phyloP scores from a whole-genome alignment of 768 basidiomycete genomes.

The Suillus ampliporus region DNA sequence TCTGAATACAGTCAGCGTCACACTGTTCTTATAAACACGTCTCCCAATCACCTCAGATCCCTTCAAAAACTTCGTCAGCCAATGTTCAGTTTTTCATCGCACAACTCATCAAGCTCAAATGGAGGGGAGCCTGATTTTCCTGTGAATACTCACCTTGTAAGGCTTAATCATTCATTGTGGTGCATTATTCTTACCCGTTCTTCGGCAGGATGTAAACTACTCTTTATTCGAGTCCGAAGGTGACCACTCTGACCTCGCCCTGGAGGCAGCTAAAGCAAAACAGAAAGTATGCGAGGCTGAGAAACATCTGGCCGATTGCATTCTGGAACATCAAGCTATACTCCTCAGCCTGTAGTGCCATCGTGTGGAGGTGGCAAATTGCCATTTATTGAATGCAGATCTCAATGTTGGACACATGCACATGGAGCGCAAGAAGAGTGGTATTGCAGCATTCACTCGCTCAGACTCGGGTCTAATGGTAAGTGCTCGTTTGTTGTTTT shows the following conservation, averaged over 20 bases:
- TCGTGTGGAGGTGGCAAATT: background rate
- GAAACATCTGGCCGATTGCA: background rate
- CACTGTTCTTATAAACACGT: too few relatives aligned
- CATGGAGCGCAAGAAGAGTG: background rate
- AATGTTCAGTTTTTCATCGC: too few relatives aligned
- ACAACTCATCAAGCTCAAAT: too few relatives aligned
- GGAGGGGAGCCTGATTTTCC: too few relatives aligned
- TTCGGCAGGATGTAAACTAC: too few relatives aligned
- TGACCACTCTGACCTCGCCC: background rate
- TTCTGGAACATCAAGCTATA: background rate
- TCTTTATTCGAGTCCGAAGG: too few relatives aligned
- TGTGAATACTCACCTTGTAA: too few relatives aligned
- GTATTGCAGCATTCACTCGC: background rate
- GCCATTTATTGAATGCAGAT: background rate
- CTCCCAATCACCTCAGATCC: too few relatives aligned
- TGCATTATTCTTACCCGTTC: too few relatives aligned
- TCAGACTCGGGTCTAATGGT: background rate
- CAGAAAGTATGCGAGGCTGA: background rate
- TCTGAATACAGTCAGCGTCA: too few relatives aligned
- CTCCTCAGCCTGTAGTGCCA: background rate
- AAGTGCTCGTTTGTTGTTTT: background rate
- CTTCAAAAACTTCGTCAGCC: too few relatives aligned
- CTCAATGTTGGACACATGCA: background rate
- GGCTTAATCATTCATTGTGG: too few relatives aligned
- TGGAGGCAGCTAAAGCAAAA: background rate